A percentile compares a stretch with the other conserved stretches of the same genome.
Conservation (phyloP, 2,329 filamentous ascomycete genomes). For the Diaporthe sp. region DNA sequence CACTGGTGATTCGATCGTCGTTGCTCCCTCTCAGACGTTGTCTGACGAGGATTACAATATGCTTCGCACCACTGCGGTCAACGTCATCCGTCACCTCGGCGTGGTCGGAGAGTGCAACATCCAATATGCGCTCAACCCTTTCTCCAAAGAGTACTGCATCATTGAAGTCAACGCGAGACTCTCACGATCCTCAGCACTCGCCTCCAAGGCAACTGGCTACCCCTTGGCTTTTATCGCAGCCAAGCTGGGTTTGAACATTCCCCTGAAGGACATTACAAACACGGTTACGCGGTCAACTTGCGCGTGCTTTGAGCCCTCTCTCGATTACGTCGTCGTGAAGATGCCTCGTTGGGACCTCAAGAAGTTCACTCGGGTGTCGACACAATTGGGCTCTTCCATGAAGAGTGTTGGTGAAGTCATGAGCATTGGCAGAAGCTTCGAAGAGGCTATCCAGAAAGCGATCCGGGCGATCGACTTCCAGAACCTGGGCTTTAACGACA, state of each 20-base stretch:
- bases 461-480: conserved; percentile 96
- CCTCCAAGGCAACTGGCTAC: conserved; percentile 98
- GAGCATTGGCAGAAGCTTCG: conserved; percentile 96
- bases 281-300: conserved; percentile 95
- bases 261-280: conserved; percentile 96
- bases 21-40: conserved; percentile 95
- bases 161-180: conserved; percentile 99
- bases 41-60: conserved; percentile 99
- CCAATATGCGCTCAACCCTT: conserved; percentile 95
- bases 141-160: conserved; percentile 97
- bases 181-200: conserved; percentile 94
- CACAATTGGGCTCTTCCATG: conserved; percentile 96
- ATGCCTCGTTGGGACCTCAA: conserved; percentile 99
- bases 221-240: conserved; percentile 96
- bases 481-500: conserved; percentile 95
- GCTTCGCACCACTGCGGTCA: conserved; percentile 97
- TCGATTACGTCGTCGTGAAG: conserved; percentile 99
- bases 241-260: conserved; percentile 94
- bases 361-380: conserved; percentile 98
- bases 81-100: conserved; percentile 96
- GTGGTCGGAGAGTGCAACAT: conserved; percentile 99
- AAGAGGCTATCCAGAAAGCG: conserved; percentile 98
- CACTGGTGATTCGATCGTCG: conserved; percentile 98
- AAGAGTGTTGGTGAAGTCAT: conserved; percentile 99
- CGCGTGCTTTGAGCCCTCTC: conserved; percentile 97